Evolutionary conservation across 2,329 filamentous ascomycete genomes (phyloP).

Genomic region (Fusarium marasasianum): DNA sequence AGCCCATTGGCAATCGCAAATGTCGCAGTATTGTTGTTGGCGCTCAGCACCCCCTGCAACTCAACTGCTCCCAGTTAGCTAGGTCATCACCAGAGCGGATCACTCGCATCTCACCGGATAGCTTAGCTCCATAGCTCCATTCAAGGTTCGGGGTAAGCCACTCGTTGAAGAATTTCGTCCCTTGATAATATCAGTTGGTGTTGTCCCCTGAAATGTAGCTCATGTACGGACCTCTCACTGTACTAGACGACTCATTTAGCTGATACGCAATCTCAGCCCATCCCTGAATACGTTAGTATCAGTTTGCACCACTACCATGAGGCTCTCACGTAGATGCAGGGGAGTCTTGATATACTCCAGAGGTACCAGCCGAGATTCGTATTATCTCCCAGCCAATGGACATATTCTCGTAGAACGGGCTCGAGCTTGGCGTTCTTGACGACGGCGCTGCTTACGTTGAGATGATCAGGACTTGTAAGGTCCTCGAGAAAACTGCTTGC

Average conservation of each 20-base stretch:
- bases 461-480: neutral
- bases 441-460: neutral
- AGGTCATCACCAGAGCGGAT: rapidly evolving
- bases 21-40: neutral
- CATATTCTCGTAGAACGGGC: neutral
- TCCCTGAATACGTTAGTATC: neutral
- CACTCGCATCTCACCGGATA: neutral
- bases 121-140: neutral
- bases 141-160: neutral
- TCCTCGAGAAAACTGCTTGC: neutral
- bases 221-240: neutral
- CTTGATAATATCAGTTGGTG: neutral
- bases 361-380: neutral
- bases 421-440: neutral
- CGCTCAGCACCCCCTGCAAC: neutral
- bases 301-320: rapidly evolving
- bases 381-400: neutral
- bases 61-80: neutral
- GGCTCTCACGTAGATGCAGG: rapidly evolving
- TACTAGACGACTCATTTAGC: neutral
- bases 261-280: neutral
- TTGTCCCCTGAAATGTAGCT: rapidly evolving
- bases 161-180: neutral
- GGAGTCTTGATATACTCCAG: neutral
- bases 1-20: neutral